A percentile compares a stretch with the other conserved stretches of the same genome.
Evolutionary conservation across 2,329 filamentous ascomycete genomes (phyloP).

Genomic region (Sporothrix brasiliensis): DNA sequence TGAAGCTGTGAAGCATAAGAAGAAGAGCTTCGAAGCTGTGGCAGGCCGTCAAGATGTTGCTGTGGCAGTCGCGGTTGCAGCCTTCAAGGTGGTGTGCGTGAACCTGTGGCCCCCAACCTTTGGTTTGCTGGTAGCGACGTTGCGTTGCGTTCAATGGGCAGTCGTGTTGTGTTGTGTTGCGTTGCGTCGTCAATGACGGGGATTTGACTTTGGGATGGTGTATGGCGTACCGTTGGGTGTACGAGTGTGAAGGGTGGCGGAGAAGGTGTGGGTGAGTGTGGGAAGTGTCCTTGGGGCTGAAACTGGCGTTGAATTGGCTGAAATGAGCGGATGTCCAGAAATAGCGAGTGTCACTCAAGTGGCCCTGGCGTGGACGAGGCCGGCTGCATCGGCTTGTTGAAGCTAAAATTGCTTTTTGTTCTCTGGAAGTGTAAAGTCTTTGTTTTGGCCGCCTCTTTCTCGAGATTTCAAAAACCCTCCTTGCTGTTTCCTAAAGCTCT

Average conservation of each 20-base stretch:
- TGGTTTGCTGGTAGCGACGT: slow-evolving; percentile 15
- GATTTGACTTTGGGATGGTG: background rate
- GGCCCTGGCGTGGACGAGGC: slow-evolving; percentile 24
- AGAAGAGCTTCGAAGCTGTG: background rate
- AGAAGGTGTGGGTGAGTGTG: background rate
- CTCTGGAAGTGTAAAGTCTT: background rate
- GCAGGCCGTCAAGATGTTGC: background rate
- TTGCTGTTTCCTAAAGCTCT: slow-evolving; percentile 3
- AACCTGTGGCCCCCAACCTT: background rate
- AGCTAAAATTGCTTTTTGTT: slow-evolving; percentile 12
- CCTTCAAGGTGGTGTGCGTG: background rate
- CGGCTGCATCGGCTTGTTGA: slow-evolving; percentile 22
- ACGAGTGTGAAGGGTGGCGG: background rate
- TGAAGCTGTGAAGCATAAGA: background rate
- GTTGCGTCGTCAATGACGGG: slow-evolving; percentile 8
- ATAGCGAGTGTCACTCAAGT: slow-evolving; percentile 21
- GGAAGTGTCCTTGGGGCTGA: slow-evolving; percentile 8
- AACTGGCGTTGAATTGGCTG: slow-evolving; percentile 2
- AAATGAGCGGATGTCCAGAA: background rate
- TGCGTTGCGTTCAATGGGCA: slow-evolving; percentile 11
- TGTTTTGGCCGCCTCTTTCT: background rate
- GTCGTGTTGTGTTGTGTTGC: background rate
- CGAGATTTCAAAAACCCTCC: background rate
- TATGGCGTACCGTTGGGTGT: background rate
- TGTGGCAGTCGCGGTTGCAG: background rate